Percentiles rank a stretch among this genome's conserved stretches.
Evolutionary conservation across 225 moss, liverwort and hornwort species (phyloP).

Genomic region (Sphagnum tenellum): DNA sequence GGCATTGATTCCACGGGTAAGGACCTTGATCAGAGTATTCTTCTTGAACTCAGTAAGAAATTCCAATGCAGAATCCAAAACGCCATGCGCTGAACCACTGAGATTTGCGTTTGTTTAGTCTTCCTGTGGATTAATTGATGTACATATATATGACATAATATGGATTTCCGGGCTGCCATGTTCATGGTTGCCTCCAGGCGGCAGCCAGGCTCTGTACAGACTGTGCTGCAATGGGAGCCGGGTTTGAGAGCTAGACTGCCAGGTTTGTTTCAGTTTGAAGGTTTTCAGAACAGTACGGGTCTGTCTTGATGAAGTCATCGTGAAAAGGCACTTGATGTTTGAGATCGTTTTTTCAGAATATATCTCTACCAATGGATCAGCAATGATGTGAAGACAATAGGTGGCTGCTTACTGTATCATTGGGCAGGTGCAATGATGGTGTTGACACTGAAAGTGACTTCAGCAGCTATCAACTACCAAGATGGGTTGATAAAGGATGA

Average conservation of each 20-base stretch:
- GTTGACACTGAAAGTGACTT: conserved; percentile 41
- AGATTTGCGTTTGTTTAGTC: background rate
- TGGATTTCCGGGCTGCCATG: no score
- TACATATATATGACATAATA: no score
- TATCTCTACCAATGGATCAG: background rate
- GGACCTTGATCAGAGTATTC: background rate
- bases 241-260: background rate
- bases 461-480: conserved; percentile 61
- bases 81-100: background rate
- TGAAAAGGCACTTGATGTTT: background rate
- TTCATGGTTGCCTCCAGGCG: no score
- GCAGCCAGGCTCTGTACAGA: no score
- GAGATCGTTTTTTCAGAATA: background rate
- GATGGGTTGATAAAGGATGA: conserved; percentile 30
- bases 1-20: conserved; percentile 65
- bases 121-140: background rate
- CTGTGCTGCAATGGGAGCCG: background rate
- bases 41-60: background rate
- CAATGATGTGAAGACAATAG: background rate
- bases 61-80: no score
- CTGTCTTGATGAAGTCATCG: background rate
- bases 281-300: background rate
- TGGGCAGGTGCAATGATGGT: conserved; percentile 60
- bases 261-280: background rate
- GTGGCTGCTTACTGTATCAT: no score